These are phyloP conservation scores for Diaporthe vexans DNA, from an alignment of 2,329 filamentous ascomycete species.

Conservation along the genomic window DNA sequence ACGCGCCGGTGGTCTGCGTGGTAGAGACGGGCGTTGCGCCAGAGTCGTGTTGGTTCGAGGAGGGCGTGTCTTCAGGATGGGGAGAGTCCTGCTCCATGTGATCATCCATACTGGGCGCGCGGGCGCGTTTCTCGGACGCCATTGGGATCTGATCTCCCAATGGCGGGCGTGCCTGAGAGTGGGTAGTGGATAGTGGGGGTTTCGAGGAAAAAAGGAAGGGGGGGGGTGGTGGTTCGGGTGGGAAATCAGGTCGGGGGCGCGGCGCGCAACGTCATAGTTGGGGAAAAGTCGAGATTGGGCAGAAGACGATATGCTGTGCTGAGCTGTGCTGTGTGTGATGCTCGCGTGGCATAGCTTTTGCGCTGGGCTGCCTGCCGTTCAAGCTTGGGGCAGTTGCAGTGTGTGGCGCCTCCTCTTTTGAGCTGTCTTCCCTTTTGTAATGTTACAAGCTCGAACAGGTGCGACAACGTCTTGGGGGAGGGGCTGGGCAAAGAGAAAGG, in stretches of 20 bases:
- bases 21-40: slow-evolving; percentile 29
- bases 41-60: slow-evolving; percentile 6
- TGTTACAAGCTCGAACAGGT: background rate
- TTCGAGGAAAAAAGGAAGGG: background rate
- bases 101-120: slow-evolving; percentile 39
- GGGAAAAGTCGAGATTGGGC: slow-evolving; percentile 1
- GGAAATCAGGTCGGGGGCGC: slow-evolving; percentile 1
- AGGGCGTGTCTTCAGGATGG: background rate
- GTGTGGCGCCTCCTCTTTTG: background rate
- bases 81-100: slow-evolving; percentile 42
- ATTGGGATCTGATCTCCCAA: background rate
- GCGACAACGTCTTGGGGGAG: background rate
- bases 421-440: background rate
- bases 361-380: no score
- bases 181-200: slow-evolving; percentile 12
- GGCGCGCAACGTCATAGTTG: slow-evolving; percentile 14
- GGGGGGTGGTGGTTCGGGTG: background rate
- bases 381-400: background rate
- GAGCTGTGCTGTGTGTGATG: background rate
- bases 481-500: background rate
- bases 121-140: slow-evolving; percentile 30
- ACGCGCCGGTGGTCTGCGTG: slow-evolving; percentile 26
- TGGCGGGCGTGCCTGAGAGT: background rate
- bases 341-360: no score
- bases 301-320: background rate